Evolutionary conservation across 257 asterid genomes (phyloP).

Genomic region (Cinchona pubescens): DNA sequence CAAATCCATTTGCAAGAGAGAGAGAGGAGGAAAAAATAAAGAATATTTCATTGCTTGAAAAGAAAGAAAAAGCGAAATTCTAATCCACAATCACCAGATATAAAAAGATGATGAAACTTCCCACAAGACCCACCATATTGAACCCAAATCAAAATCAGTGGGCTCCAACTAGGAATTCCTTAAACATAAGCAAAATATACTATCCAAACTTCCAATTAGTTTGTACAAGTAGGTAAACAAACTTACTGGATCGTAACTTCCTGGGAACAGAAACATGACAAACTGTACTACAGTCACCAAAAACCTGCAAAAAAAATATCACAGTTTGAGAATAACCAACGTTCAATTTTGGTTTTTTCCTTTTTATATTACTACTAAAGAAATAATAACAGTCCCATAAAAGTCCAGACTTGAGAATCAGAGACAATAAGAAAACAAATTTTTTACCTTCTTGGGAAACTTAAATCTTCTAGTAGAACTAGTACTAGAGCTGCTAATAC

Average conservation of each 20-base stretch:
- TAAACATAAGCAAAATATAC: constrained; percentile 8
- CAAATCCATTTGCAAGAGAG: not conserved
- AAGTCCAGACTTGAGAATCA: not conserved
- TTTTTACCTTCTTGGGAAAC: constrained; percentile 50
- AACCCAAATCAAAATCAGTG: constrained; percentile 14
- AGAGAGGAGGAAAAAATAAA: constrained; percentile 7
- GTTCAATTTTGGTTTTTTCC: too few relatives aligned
- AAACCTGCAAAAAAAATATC: constrained; percentile 47
- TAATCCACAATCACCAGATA: constrained; percentile 11
- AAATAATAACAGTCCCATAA: not conserved
- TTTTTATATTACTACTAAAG: not conserved
- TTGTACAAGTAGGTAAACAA: constrained; percentile 8
- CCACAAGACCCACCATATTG: constrained; percentile 20
- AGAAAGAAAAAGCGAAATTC: constrained; percentile 18
- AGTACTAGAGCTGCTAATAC: constrained; percentile 21
- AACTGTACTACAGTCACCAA: constrained; percentile 46
- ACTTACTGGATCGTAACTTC: constrained; percentile 73
- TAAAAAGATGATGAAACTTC: constrained; percentile 20
- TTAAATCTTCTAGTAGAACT: constrained; percentile 31
- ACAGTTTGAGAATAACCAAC: not conserved
- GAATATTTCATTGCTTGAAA: constrained; percentile 17
- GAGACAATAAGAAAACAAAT: not conserved
- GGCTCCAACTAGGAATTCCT: constrained; percentile 25
- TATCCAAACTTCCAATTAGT: constrained; percentile 11
- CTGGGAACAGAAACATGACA: constrained; percentile 61